These are phyloP conservation scores for Monascus ruber DNA, from an alignment of 2,329 filamentous ascomycete species.

Conservation along the genomic window DNA sequence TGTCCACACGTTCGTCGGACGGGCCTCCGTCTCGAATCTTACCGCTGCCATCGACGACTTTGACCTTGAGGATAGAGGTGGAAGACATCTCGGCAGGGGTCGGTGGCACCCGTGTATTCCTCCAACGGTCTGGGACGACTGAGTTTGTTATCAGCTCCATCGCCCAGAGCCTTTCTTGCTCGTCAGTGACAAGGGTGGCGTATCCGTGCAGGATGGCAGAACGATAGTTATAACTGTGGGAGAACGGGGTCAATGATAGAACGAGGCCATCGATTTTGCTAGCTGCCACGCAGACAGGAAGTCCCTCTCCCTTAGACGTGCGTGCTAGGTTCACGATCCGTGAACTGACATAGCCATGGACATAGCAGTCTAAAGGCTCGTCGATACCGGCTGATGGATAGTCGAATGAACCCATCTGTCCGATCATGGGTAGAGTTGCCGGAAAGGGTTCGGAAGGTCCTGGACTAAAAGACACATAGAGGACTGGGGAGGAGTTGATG, in stretches of 20 bases:
- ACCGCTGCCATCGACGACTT: slow-evolving; percentile 58
- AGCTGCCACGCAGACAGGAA: slow-evolving; percentile 62
- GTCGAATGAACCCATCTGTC: slow-evolving; percentile 63
- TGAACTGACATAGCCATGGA: slow-evolving; percentile 74
- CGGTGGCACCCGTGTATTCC: slow-evolving; percentile 57
- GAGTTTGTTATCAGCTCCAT: slow-evolving; percentile 68
- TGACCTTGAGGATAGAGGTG: slow-evolving; percentile 61
- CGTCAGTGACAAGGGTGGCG: slow-evolving; percentile 54
- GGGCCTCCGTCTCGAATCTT: slow-evolving; percentile 61
- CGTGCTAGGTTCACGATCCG: slow-evolving; percentile 60
- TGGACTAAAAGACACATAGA: slow-evolving; percentile 68
- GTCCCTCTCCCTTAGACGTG: slow-evolving; percentile 35
- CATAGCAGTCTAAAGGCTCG: slow-evolving; percentile 62
- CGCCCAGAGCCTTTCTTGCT: slow-evolving; percentile 62
- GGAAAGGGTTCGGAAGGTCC: slow-evolving; percentile 56
- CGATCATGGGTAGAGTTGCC: slow-evolving; percentile 72
- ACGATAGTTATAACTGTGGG: slow-evolving; percentile 79
- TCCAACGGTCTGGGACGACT: slow-evolving; percentile 59
- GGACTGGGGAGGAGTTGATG: slow-evolving; percentile 60
- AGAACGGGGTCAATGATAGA: slow-evolving; percentile 65
- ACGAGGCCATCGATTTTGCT: slow-evolving; percentile 70
- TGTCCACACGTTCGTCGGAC: slow-evolving; percentile 49
- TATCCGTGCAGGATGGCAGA: slow-evolving; percentile 68
- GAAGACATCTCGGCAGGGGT: slow-evolving; percentile 62
- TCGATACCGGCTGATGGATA: slow-evolving; percentile 48